phyloP scores from a whole-genome alignment of 495 filamentous ascomycete species.

The Daldinia decipiens region DNA sequence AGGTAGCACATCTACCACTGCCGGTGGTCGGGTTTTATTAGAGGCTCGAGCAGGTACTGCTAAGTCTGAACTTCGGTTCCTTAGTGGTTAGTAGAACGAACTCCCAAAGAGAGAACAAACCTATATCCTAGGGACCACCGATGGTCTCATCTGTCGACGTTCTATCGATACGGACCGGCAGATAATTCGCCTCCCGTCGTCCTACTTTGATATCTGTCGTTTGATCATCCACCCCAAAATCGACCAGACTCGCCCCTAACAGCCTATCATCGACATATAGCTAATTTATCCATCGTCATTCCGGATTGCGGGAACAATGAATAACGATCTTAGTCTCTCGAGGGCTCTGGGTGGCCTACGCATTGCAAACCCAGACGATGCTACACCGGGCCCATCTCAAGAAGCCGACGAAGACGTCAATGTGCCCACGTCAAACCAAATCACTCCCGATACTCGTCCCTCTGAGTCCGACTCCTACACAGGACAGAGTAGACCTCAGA shows the following conservation, averaged over 20 bases:
- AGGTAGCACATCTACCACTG: slow-evolving; percentile 16
- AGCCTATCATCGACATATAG: slow-evolving; percentile 25
- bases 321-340: slow-evolving; percentile 91
- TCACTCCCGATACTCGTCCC: slow-evolving; percentile 18
- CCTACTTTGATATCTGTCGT: slow-evolving; percentile 25
- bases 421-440: slow-evolving; percentile 33
- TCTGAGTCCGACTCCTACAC: slow-evolving; percentile 35
- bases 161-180: slow-evolving; percentile 22
- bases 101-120: neutral
- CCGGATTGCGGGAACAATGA: slow-evolving; percentile 66
- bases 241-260: slow-evolving; percentile 13
- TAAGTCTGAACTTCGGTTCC: slow-evolving; percentile 9
- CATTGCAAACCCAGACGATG: slow-evolving; percentile 96
- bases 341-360: slow-evolving; percentile 92
- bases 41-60: slow-evolving; percentile 15
- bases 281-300: slow-evolving; percentile 1
- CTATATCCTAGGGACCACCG: slow-evolving; percentile 13
- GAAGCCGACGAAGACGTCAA: slow-evolving; percentile 51
- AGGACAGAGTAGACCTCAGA: slow-evolving; percentile 45
- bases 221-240: slow-evolving; percentile 18
- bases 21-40: slow-evolving; percentile 31
- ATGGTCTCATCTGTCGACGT: slow-evolving; percentile 34
- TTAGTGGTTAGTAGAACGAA: slow-evolving; percentile 9
- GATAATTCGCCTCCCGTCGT: slow-evolving; percentile 10
- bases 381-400: slow-evolving; percentile 67